Evolutionary conservation across 2,329 filamentous ascomycete genomes (phyloP).

Genomic region (Ceratocystis destructans): DNA sequence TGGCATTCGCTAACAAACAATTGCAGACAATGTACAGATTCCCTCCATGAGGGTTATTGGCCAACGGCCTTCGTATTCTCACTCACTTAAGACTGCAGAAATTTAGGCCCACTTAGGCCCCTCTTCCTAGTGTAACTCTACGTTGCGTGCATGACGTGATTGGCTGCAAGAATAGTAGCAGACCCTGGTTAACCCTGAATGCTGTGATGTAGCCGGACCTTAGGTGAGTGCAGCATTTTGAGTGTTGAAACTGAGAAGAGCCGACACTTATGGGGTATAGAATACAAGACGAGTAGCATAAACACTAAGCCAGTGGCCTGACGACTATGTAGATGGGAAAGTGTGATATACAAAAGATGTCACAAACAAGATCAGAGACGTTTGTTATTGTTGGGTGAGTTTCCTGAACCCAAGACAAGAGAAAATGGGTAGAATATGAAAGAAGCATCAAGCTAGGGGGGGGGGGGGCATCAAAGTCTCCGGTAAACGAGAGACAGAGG

Average conservation of each 20-base stretch:
- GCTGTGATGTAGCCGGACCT: background rate
- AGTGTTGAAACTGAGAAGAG: too few relatives aligned
- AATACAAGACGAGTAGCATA: too few relatives aligned
- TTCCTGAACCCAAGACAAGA: background rate
- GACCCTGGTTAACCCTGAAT: background rate
- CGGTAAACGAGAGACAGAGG: background rate
- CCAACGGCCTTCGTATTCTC: background rate
- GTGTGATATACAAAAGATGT: background rate
- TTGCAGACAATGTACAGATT: background rate
- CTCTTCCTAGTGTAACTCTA: constrained; percentile 1
- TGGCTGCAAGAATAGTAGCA: background rate
- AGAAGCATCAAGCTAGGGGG: background rate
- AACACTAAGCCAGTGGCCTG: too few relatives aligned
- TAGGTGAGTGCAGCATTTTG: too few relatives aligned
- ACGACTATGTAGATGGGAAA: too few relatives aligned
- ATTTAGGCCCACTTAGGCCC: background rate
- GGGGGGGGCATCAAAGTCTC: constrained; percentile 7
- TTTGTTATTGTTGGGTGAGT: background rate
- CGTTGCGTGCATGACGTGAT: background rate
- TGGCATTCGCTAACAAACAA: background rate
- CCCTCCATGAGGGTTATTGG: background rate
- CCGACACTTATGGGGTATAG: too few relatives aligned
- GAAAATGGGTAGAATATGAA: background rate
- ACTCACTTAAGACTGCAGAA: background rate
- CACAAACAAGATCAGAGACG: background rate